Evolutionary conservation across 306 rosid species (phyloP).

Genomic region (Vicia villosa): DNA sequence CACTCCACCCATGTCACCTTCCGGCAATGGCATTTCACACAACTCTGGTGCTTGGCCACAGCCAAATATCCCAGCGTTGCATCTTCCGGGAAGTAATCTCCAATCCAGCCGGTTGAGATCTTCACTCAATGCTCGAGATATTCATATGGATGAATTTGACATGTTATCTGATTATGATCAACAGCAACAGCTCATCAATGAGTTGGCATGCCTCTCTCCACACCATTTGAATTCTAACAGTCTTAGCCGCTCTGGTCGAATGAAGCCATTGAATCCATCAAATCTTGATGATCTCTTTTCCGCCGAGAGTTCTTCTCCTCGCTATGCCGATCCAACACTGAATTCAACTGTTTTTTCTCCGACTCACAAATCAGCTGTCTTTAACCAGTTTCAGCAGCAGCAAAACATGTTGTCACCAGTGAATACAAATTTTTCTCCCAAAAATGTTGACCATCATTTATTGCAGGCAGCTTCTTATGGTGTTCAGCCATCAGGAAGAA

Average conservation of each 20-base stretch:
- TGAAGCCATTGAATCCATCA: conserved; percentile 72
- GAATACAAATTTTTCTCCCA: conserved; percentile 75
- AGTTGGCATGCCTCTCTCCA: conserved; percentile 70
- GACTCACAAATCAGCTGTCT: conserved; percentile 80
- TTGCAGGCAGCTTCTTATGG: conserved; percentile 72
- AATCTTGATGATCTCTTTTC: conserved; percentile 91
- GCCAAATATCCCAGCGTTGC: conserved; percentile 88
- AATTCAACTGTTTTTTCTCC: conserved; percentile 79
- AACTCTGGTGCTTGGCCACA: conserved; percentile 78
- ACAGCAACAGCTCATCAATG: conserved; percentile 78
- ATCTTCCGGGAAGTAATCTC: conserved; percentile 84
- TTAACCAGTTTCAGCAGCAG: conserved; percentile 92
- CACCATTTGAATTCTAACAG: conserved; percentile 59
- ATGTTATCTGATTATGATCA: conserved; percentile 72
- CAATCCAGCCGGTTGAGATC: conserved; percentile 93
- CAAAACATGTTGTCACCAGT: conserved; percentile 81
- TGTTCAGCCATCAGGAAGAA: conserved; percentile 76
- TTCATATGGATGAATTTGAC: conserved; percentile 66
- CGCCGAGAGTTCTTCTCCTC: conserved; percentile 84
- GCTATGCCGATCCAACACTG: conserved; percentile 74
- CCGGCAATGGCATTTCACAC: conserved; percentile 82
- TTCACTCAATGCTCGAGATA: conserved; percentile 83
- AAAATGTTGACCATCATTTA: conserved; percentile 64
- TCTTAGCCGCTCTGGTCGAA: conserved; percentile 73
- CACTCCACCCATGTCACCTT: conserved; percentile 92